Evolutionary conservation across 805 yeast genomes (phyloP), one percentile per base, ranked within the genome.

Genomic region (Starmerella vaccinii): DNA sequence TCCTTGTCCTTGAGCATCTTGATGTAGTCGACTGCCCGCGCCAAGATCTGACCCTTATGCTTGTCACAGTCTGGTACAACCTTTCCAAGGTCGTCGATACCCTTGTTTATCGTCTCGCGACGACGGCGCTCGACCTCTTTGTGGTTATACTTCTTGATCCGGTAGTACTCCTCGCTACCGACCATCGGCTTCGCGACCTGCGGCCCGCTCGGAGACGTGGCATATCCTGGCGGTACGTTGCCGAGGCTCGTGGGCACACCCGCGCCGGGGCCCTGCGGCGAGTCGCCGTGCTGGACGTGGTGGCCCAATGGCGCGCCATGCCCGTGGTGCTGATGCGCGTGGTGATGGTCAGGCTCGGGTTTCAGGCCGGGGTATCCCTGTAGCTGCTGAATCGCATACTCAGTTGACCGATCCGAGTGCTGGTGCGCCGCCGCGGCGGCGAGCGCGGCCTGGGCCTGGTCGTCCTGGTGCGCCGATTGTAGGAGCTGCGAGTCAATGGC

Each of bases 1-100:
- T 89, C 97, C 61, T 85, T 86, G 61, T 86, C 95, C 68, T 88
- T 85, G 64, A 92, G 76, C 68, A 89, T 78, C 67, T 82, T 80
- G 65, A 92, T 92, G 63, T 84, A 87, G 63, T 89, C 96, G 30
- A 86, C 90, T 3, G 95, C 95, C 53, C 90, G 76, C 61, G 80
- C 81, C 59, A 92, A 73, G 53, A 90, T 85, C 65, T 87, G 90
- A 16, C 97, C 84, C 72, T 92, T 92, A 68, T 90, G 90, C 45
- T 60, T 59, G 56, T 61, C 64, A 49, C 63, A 61, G 45, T 60
- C 63, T 22, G 63, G 64, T 24, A 61, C 62, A 5, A 76, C 80
- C 35, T 74, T 80, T 3, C 82, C 79, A 32, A 61, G 58, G 41
- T 63, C 66, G 40, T 60, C 65, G 42, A 62, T 61, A 22, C 64